These are phyloP conservation scores for Yarrowia alimentaria DNA, from an alignment of 805 yeast species.

Conservation along the genomic window DNA sequence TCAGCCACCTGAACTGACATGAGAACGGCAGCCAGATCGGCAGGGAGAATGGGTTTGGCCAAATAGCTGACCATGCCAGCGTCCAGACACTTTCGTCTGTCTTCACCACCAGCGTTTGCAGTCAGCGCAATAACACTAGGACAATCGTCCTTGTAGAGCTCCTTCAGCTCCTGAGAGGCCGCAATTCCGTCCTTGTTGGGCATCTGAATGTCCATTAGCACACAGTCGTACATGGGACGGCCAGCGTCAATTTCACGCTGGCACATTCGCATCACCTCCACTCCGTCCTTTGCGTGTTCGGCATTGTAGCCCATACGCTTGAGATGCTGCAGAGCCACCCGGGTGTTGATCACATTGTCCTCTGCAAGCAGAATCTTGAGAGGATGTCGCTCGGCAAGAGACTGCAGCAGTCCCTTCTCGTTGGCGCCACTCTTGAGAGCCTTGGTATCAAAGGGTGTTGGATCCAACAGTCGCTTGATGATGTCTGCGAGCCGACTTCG, in stretches of 20 bases:
- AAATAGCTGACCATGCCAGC: slow-evolving; percentile 55
- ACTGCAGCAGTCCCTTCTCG: slow-evolving; percentile 33
- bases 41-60: slow-evolving; percentile 54
- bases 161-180: slow-evolving; percentile 45
- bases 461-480: slow-evolving; percentile 28
- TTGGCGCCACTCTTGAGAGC: slow-evolving; percentile 26
- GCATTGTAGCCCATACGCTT: slow-evolving; percentile 51
- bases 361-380: slow-evolving; percentile 52
- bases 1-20: slow-evolving; percentile 31
- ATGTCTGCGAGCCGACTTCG: slow-evolving; percentile 32
- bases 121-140: slow-evolving; percentile 51
- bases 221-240: slow-evolving; percentile 49
- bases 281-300: slow-evolving; percentile 54
- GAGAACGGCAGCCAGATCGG: slow-evolving; percentile 44
- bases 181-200: slow-evolving; percentile 55
- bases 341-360: slow-evolving; percentile 51
- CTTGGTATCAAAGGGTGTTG: slow-evolving; percentile 1
- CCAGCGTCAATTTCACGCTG: slow-evolving; percentile 35
- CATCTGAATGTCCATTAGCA: slow-evolving; percentile 59
- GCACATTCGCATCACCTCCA: slow-evolving; percentile 45
- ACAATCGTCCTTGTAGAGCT: slow-evolving; percentile 38
- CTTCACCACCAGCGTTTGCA: slow-evolving; percentile 57
- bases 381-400: slow-evolving; percentile 40
- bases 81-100: slow-evolving; percentile 47
- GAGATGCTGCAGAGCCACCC: slow-evolving; percentile 51